Base-by-base conservation (phyloP, 805 yeast genomes). In the Suhomyces xylopsoci region DNA sequence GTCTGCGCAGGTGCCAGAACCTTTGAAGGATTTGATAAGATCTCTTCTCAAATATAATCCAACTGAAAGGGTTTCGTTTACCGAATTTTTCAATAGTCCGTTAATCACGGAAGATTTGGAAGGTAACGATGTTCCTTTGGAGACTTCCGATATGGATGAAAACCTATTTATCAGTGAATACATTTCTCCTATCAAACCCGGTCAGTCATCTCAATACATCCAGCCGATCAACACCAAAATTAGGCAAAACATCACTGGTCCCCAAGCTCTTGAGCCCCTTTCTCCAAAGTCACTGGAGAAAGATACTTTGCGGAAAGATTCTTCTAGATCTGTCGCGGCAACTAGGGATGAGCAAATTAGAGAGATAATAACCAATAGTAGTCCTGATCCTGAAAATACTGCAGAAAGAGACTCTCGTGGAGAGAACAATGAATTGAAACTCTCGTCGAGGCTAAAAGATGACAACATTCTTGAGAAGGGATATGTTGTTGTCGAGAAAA, bases 401-500 rank as follows among this genome's bases (percentile, higher is more conserved):
- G 55, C 66, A 9, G 63, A 62, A 34, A 65, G 17, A 32, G 17
- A 32, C 36, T 32, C 17, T 69, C 28, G 36, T 14, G 42, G 42
- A 7, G 56, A 55, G 3, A 49, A 34, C 15, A 48, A 52, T 15
- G 34, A 30, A 46, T 15, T 19, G 22, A 32, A 46, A 22, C 38
- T 25, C 12, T 12, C 25, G 19, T 28, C 14, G 51, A 51, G 41
- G 36, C 51, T 55, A 52, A 58, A 68, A 55, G 69, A 77, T 20
- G 88, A 84, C 50, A 63, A 79, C 20, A 76, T 80, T 24, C 71
- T 84, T 52, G 97, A 90, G 60, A 85, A 83, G 58, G 97, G 91
- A 62, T 93, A 93, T 61, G 98, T 93, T 32, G 96, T 93, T 40
- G 92, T 93, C 26, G 98, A 93, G 67, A 94, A 93, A 67, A 81